Conservation (phyloP, 2,329 filamentous ascomycete species). For the Coleophoma eucalyptorum region DNA sequence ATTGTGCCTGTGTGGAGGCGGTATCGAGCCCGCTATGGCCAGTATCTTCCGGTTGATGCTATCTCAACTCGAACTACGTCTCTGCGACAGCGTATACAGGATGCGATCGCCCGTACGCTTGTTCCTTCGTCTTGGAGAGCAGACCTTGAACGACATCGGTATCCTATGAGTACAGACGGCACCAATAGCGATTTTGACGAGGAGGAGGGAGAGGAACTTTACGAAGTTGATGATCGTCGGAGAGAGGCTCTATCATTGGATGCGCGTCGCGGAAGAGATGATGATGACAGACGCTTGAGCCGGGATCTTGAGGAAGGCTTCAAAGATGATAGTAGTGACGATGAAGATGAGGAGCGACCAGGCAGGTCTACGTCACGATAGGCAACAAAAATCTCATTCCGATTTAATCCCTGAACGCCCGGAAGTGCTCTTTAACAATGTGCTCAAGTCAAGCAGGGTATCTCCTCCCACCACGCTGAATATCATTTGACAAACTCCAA, state of each 20-base stretch:
- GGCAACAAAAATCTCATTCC: not conserved
- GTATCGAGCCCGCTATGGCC: slow-evolving; percentile 67
- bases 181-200: slow-evolving; percentile 53
- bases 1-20: slow-evolving; percentile 65
- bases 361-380: slow-evolving; percentile 6
- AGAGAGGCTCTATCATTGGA: slow-evolving; percentile 35
- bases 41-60: slow-evolving; percentile 67
- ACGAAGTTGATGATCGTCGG: slow-evolving; percentile 47
- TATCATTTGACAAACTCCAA: not conserved
- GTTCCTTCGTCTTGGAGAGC: slow-evolving; percentile 46
- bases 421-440: not conserved
- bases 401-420: not conserved
- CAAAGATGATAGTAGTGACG: slow-evolving; percentile 68
- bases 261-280: slow-evolving; percentile 30
- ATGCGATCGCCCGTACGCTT: slow-evolving; percentile 34
- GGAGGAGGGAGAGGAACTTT: slow-evolving; percentile 68
- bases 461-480: too few species aligned
- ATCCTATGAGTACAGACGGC: slow-evolving; percentile 33
- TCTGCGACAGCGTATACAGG: slow-evolving; percentile 47
- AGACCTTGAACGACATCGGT: slow-evolving; percentile 35
- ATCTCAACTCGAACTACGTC: slow-evolving; percentile 55
- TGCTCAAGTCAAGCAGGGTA: not conserved
- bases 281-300: slow-evolving; percentile 62
- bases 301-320: slow-evolving; percentile 77
- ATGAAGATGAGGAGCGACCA: slow-evolving; percentile 23